Evolutionary conservation across 2,329 filamentous ascomycete genomes (phyloP).

Genomic region (Aspergillus neoniger): DNA sequence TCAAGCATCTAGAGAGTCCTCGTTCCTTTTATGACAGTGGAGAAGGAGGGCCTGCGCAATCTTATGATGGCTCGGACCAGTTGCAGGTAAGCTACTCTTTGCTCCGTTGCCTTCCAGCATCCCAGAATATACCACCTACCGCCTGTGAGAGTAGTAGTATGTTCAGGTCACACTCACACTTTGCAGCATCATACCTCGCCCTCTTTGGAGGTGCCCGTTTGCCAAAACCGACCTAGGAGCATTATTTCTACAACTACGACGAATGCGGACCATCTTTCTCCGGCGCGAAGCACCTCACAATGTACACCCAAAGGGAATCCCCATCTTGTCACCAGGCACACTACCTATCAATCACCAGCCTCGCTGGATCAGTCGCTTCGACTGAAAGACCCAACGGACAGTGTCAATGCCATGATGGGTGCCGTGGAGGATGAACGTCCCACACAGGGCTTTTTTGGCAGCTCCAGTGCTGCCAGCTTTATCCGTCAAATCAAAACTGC

Average conservation of each 20-base stretch:
- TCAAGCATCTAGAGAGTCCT: conserved; percentile 29
- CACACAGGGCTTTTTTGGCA: conserved; percentile 51
- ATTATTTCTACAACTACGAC: neutral
- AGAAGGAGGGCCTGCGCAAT: neutral
- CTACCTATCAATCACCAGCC: neutral
- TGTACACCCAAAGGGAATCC: neutral
- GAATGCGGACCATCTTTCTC: conserved; percentile 3
- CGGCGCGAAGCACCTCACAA: conserved; percentile 4
- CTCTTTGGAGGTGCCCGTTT: neutral
- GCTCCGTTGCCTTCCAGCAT: neutral
- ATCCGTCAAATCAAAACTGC: conserved; percentile 51
- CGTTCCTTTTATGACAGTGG: neutral
- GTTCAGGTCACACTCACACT: neutral
- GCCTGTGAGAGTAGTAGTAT: neutral
- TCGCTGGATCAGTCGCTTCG: neutral
- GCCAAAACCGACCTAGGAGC: neutral
- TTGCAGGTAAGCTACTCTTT: conserved; percentile 11
- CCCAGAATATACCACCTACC: neutral
- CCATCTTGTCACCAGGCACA: neutral
- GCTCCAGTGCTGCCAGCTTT: conserved; percentile 51
- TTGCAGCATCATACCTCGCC: conserved; percentile 5
- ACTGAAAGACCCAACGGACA: conserved; percentile 22
- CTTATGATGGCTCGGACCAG: conserved; percentile 7
- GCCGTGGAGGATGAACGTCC: conserved; percentile 46
- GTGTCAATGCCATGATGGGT: conserved; percentile 51